Conservation (phyloP, 176 grass and related monocot species). For the Puya raimondii region DNA sequence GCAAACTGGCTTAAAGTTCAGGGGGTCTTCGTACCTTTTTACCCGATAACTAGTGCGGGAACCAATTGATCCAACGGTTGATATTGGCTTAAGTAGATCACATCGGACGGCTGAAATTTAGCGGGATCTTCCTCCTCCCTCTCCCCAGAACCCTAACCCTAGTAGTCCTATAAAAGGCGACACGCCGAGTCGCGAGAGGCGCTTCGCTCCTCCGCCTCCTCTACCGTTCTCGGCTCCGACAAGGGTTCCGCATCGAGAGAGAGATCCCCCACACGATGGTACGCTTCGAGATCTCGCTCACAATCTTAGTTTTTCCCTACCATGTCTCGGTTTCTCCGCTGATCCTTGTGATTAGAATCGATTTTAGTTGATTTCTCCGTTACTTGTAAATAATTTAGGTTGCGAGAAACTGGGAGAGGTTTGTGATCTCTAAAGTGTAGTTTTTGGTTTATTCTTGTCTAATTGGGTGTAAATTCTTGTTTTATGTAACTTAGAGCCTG, state of each 20-base stretch:
- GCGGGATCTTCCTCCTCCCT: background rate
- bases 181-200: background rate
- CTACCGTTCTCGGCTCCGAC: background rate
- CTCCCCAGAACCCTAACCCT: background rate
- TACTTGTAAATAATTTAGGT: background rate
- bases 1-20: too few species aligned
- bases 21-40: too few species aligned
- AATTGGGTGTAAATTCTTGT: background rate
- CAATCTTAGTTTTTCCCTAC: background rate
- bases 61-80: background rate
- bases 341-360: background rate
- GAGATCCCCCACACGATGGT: background rate
- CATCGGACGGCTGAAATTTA: background rate
- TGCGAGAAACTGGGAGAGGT: background rate
- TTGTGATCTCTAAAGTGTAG: background rate
- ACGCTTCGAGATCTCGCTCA: background rate
- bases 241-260: background rate
- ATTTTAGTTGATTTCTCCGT: background rate
- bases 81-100: background rate
- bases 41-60: too few species aligned
- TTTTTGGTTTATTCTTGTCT: background rate
- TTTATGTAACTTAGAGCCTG: too few species aligned
- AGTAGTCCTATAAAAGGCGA: background rate
- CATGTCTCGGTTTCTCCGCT: background rate
- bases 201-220: background rate